These are phyloP conservation scores for Podochytrium sp. DNA, from an alignment of 192 early-diverging fungal species.

Conservation along the genomic window DNA sequence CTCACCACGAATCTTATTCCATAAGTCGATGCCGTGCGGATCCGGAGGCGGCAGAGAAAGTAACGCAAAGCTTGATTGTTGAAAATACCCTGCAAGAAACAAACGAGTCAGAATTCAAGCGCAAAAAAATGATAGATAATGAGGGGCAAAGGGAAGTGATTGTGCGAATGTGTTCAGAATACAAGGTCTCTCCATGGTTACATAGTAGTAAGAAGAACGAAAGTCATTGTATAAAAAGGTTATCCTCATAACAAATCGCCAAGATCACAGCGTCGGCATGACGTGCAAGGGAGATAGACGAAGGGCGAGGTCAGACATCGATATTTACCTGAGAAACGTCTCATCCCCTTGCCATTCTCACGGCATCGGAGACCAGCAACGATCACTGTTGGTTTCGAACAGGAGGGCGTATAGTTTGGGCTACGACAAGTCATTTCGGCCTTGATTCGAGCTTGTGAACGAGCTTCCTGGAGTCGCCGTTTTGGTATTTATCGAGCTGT, in stretches of 20 bases:
- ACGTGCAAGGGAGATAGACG: too few relatives aligned
- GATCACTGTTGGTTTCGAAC: conserved; percentile 97
- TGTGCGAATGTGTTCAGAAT: conserved; percentile 28
- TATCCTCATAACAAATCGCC: too few relatives aligned
- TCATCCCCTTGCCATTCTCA: conserved; percentile 84
- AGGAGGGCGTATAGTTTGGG: conserved; percentile 98
- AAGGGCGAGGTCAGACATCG: too few relatives aligned
- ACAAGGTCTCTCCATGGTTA: too few relatives aligned
- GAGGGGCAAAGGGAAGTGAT: background rate
- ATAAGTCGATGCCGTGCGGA: conserved; percentile 80
- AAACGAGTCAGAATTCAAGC: background rate
- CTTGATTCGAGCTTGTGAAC: conserved; percentile 81
- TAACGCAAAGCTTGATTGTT: conserved; percentile 99
- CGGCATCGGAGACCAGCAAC: conserved; percentile 72
- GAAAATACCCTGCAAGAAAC: conserved; percentile 68
- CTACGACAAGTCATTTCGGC: conserved; percentile 85
- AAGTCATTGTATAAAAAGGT: too few relatives aligned
- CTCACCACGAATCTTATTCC: conserved; percentile 67
- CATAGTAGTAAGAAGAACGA: conserved; percentile 33
- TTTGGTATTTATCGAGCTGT: conserved; percentile 94
- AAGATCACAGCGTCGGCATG: too few relatives aligned
- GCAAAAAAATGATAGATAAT: background rate
- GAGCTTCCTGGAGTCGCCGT: conserved; percentile 80
- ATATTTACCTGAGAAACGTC: conserved; percentile 83
- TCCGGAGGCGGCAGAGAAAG: conserved; percentile 94